Base-by-base conservation (phyloP, 208 protist genomes). In the Endotrypanum monterogeii region DNA sequence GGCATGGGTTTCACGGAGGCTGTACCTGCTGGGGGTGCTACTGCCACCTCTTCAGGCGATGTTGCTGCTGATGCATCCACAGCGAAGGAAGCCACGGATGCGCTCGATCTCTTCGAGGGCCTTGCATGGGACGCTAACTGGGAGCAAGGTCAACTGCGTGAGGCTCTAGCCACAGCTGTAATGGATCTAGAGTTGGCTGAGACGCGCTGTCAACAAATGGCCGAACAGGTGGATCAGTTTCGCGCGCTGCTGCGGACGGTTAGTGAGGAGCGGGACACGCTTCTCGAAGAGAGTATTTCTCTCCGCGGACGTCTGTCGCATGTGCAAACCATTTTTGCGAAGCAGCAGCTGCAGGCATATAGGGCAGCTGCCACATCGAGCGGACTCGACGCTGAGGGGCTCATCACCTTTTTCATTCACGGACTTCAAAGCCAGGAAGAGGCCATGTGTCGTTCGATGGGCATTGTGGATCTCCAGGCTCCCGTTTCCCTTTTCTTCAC, bases 281-380 rank as follows among this genome's bases (percentile, higher is more conserved):
- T 97, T 70, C 77, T 95, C 25, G 88, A 97, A 46, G 90, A 97
- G 77, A 89, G 94, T 67, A 77, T 94, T 35, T 85, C 92, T 46
- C 79, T 97, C 77, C 90, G 93, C 25, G 80, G 87, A 11, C 78
- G 90, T 0, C 63, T 97, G 28, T 78, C 83, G 16, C 86, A 91
- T 77, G 93, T 97, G 12, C 93, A 97, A 79, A 95, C 93, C 0
- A 84, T 91, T 9, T 92, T 97, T 65, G 93, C 93, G 11, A 94
- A 93, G 76, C 89, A 95, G 79, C 92, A 96, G 71, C 81, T 96
- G 25, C 85, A 94, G 72, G 82, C 85, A 16, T 96, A 95, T 73
- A 76, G 85, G 14, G 50, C 67, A 8, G 83, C 82, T 52, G 76
- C 65, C 39, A 67, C 76, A 35, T 55, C 52, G 30, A 54, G 57